These are phyloP conservation scores for Bipolaris cookei DNA, from an alignment of 2,329 filamentous ascomycete genomes.

Conservation along the genomic window DNA sequence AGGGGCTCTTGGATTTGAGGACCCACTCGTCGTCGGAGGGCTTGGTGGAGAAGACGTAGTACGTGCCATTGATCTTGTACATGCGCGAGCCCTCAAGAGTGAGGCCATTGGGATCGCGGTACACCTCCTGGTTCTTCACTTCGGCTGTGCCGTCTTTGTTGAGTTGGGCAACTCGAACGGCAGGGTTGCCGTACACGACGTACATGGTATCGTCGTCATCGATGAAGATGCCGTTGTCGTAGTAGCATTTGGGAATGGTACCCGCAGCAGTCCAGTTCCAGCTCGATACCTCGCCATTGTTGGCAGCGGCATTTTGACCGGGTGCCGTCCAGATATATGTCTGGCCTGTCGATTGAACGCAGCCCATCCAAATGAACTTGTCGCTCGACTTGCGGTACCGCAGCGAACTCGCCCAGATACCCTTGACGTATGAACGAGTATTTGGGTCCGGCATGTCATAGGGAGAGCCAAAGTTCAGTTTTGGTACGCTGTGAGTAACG, in stretches of 20 bases:
- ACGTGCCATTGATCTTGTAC: slow-evolving; percentile 63
- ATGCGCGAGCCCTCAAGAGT: slow-evolving; percentile 61
- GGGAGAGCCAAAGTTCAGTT: slow-evolving; percentile 48
- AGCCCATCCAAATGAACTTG: slow-evolving; percentile 65
- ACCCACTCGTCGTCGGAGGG: slow-evolving; percentile 58
- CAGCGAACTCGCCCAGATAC: slow-evolving; percentile 64
- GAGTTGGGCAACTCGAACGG: slow-evolving; percentile 60
- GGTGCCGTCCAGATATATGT: slow-evolving; percentile 63
- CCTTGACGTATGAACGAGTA: slow-evolving; percentile 57
- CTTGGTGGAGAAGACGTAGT: slow-evolving; percentile 62
- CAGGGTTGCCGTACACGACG: slow-evolving; percentile 60
- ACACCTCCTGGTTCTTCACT: slow-evolving; percentile 55
- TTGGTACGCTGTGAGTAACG: slow-evolving; percentile 49
- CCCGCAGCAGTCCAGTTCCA: slow-evolving; percentile 52
- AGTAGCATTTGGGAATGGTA: slow-evolving; percentile 58
- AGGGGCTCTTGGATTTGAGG: slow-evolving; percentile 58
- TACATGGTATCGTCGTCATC: slow-evolving; percentile 67
- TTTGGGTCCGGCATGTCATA: slow-evolving; percentile 57
- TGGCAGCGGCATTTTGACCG: slow-evolving; percentile 47
- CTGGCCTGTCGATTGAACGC: slow-evolving; percentile 55
- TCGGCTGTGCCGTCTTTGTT: slow-evolving; percentile 56
- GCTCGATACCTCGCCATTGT: slow-evolving; percentile 38
- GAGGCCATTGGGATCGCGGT: slow-evolving; percentile 45
- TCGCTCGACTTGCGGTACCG: slow-evolving; percentile 58
- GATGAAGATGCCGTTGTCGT: slow-evolving; percentile 64